Base-by-base conservation (phyloP, 345 rosid species). In the Corchorus capsularis region DNA sequence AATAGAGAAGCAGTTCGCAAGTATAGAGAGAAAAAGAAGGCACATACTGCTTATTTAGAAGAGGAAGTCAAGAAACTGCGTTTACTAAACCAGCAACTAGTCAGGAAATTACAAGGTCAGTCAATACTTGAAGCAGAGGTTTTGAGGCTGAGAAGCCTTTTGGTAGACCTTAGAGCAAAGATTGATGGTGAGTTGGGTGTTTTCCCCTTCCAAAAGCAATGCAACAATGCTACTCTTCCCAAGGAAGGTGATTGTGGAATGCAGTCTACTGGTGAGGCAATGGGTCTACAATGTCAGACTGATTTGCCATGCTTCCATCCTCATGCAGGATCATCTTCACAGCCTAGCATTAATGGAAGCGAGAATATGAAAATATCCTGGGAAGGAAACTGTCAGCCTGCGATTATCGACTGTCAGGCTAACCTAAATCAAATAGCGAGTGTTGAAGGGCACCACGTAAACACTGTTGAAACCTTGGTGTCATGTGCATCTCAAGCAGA, bases 1-100 rank as follows among this genome's bases (percentile, higher is more conserved):
- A 91, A 93, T 16, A 83, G 92, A 79, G 98, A 85, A 78, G 94
- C 98, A 14, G 98, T 91, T 64, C 78, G 90, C 32, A 93, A 90
- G 80, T 93, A 93, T 46, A 85, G 96, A 67, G 92, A 93, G 82
- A 91, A 90, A 77, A 93, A 87, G 89, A 93, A 91, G 82, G 98
- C 94, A 2, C 90, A 85, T 13, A 82, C 89, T 0, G 89, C 92
- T 15, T 86, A 84, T 75, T 85, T 93, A 47, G 96, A 93, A 82
- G 93, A 91, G 75, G 91, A 93, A 83, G 91, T 89, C 49, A 84
- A 78, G 83, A 88, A 89, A 77, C 46, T 93, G 75, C 82, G 78
- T 1, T 1, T 59, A 47, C 4, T 63, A 77, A 90, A 93, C 74
- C 89, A 86, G 53, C 84, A 89, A 56, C 79, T 93, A 46, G 67